Percentiles rank a stretch among this genome's conserved stretches.
Evolutionary conservation across 805 yeast genomes (phyloP).

Genomic region (Spathaspora passalidarum): DNA sequence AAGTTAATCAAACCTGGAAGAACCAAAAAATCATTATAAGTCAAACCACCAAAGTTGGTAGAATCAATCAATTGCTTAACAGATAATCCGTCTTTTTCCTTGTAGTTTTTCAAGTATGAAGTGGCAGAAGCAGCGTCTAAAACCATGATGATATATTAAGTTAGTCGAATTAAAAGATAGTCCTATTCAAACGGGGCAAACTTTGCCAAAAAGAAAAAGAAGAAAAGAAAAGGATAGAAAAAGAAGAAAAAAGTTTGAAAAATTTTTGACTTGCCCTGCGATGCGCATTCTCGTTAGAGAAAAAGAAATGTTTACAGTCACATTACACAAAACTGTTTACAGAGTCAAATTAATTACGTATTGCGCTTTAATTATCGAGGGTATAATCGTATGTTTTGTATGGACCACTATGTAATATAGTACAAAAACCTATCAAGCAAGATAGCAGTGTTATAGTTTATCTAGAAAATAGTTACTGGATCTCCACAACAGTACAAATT

Average conservation of each 20-base stretch:
- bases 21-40: constrained; percentile 93
- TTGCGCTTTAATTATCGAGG: no score
- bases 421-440: no score
- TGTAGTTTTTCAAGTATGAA: constrained; percentile 61
- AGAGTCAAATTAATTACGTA: not conserved
- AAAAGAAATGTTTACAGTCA: not conserved
- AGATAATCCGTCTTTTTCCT: constrained; percentile 79
- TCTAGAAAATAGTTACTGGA: no score
- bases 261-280: constrained; percentile 1
- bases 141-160: constrained; percentile 7
- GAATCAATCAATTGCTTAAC: constrained; percentile 88
- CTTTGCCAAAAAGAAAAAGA: constrained; percentile 41
- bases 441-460: no score
- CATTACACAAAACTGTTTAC: not conserved
- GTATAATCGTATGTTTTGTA: not conserved
- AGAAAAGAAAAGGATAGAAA: constrained; percentile 3
- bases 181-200: constrained; percentile 25
- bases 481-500: no score
- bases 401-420: no score
- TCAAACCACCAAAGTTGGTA: constrained; percentile 86
- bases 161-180: constrained; percentile 1
- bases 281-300: not conserved
- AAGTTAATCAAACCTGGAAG: constrained; percentile 93
- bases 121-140: constrained; percentile 58
- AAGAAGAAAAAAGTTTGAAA: constrained; percentile 2